Base-by-base conservation (phyloP, 768 basidiomycete species). In the Mycena epipterygia region DNA sequence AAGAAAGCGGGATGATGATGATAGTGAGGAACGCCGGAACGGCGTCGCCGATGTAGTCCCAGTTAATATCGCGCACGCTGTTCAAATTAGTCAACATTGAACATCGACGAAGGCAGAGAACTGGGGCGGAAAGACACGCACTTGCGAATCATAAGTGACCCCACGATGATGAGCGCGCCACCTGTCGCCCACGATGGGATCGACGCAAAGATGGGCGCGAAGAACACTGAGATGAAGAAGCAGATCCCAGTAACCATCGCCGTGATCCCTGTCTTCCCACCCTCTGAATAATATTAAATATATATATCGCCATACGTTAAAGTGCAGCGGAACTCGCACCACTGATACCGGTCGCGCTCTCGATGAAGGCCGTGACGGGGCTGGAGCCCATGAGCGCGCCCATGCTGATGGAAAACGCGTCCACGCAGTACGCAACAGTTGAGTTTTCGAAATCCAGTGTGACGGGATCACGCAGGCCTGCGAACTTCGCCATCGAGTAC, bases 401-500 rank as follows among this genome's bases (percentile, higher is more conserved):
- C 83, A 95, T 93, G 49, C 89, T 90, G 78, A 95, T 95, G 41
- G 86, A 89, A 78, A 95, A 91, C 0, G 94, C 94, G 74, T 95
- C 93, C 27, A 94, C 88, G 72, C 93, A 94, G 80, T 95, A 95
- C 6, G 94, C 94, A 67, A 92, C 83, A 17, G 91, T 94, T 19
- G 91, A 93, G 71, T 90, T 89, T 81, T 96, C 95, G 74, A 96
- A 96, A 78, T 96, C 95, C 65, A 95, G 84, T 29, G 94, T 95
- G 19, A 93, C 88, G 1, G 91, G 91, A 76, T 95, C 91, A 52
- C 93, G 93, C 2, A 96, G 86, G n/a, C 93, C 93, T 7, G 95
- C 94, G 72, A 95, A 95, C 78, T 93, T 95, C 60, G 94, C 93
- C 95, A 96, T 95, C 41, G 95, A 92, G 78, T 95, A 95, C 8